Evolutionary conservation across 176 grass and related monocot genomes (phyloP).

Genomic region (Zea luxurians): DNA sequence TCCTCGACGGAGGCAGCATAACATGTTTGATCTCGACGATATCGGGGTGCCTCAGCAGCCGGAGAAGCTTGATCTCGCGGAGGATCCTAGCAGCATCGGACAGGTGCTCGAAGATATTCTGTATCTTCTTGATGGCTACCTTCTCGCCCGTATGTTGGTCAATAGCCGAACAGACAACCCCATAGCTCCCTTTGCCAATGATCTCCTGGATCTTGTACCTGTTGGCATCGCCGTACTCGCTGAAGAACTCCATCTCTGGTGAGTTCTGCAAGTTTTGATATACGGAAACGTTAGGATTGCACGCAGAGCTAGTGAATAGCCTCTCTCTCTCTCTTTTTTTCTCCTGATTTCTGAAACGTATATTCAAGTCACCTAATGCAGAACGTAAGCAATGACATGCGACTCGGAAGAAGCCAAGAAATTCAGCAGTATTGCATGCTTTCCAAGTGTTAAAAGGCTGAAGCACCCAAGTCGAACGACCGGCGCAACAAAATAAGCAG

Average conservation of each 20-base stretch:
- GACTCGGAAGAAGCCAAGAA: neutral
- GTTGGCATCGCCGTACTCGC: conserved; percentile 71
- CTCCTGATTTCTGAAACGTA: neutral
- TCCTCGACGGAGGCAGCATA: conserved; percentile 80
- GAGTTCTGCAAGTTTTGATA: conserved; percentile 56
- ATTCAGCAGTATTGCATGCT: neutral
- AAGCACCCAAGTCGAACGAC: conserved; percentile 6
- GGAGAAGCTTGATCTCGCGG: conserved; percentile 90
- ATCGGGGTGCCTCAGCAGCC: conserved; percentile 81
- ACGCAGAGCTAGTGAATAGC: neutral
- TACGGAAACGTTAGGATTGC: conserved; percentile 8
- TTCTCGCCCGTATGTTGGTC: conserved; percentile 85
- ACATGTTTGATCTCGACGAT: conserved; percentile 97
- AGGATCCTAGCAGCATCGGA: conserved; percentile 88
- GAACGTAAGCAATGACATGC: neutral
- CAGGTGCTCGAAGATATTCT: conserved; percentile 84
- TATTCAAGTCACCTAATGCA: neutral
- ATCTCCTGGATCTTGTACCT: conserved; percentile 91
- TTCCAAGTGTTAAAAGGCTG: conserved; percentile 9
- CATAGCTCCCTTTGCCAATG: conserved; percentile 88
- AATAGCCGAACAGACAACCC: conserved; percentile 89
- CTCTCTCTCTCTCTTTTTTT: neutral
- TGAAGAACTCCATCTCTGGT: conserved; percentile 89
- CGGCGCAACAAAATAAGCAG: neutral
- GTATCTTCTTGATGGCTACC: conserved; percentile 93